Percentiles rank a stretch among this genome's conserved stretches.
These are phyloP conservation scores for Aspergillus steynii DNA, from an alignment of 495 filamentous ascomycete species.

Conservation along the genomic window DNA sequence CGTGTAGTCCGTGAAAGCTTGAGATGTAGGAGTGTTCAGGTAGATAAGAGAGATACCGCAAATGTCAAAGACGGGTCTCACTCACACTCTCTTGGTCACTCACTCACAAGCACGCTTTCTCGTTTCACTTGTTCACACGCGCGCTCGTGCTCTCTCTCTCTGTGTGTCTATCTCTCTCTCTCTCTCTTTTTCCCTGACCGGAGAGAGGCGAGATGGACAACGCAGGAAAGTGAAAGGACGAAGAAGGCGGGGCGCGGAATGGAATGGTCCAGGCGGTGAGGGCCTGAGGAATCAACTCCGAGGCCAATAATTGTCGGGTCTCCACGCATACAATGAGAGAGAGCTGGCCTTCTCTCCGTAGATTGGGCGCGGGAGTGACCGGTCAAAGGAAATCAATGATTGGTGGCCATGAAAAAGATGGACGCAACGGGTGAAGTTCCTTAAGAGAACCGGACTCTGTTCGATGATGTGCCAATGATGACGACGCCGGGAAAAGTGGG, in stretches of 20 bases:
- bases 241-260: background rate
- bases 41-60: constrained; percentile 16
- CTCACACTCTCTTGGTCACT: background rate
- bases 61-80: background rate
- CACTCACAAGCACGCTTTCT: background rate
- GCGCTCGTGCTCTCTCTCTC: too few species aligned
- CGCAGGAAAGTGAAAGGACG: background rate
- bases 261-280: constrained; percentile 9
- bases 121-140: too few species aligned
- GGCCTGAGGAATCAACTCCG: constrained; percentile 4
- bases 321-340: too few species aligned
- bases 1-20: constrained; percentile 5
- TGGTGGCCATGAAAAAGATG: background rate
- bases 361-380: too few species aligned
- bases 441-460: too few species aligned
- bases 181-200: background rate
- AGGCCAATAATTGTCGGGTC: too few species aligned
- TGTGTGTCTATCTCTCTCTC: too few species aligned
- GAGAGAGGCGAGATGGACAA: background rate
- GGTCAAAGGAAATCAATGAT: background rate
- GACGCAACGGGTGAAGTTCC: too few species aligned
- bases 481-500: background rate
- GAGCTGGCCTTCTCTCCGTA: too few species aligned
- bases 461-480: constrained; percentile 4
- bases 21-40: background rate